Evolutionary conservation across 2,329 filamentous ascomycete species (phyloP).

Genomic region (Ciborinia camelliae): DNA sequence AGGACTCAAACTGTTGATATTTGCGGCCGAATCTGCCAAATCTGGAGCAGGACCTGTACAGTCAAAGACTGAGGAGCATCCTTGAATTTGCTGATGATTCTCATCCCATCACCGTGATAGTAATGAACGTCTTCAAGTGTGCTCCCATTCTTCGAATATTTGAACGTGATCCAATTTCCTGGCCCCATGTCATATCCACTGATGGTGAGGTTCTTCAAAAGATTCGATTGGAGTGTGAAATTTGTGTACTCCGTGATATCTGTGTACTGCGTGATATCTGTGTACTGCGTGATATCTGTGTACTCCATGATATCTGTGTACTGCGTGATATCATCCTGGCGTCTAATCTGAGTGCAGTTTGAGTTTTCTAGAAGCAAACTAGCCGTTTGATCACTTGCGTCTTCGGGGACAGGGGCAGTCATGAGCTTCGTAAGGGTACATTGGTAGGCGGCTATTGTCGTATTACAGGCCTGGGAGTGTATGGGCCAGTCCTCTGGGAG

Average conservation of each 20-base stretch:
- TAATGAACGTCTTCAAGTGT: not conserved
- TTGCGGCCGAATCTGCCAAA: not conserved
- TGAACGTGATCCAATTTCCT: not conserved
- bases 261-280: not conserved
- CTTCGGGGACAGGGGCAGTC: not conserved
- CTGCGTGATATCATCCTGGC: not conserved
- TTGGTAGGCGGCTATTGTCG: not conserved
- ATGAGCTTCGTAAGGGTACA: not conserved
- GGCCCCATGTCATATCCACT: not conserved
- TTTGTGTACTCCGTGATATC: no score
- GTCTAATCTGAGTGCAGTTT: not conserved
- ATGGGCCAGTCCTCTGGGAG: not conserved
- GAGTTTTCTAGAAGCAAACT: not conserved
- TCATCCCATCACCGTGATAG: not conserved
- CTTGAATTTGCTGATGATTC: not conserved
- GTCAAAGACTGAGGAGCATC: not conserved
- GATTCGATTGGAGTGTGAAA: not conserved
- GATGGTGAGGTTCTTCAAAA: not conserved
- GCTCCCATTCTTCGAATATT: not conserved
- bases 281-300: not conserved
- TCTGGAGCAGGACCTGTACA: not conserved
- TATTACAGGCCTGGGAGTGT: not conserved
- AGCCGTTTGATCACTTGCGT: not conserved
- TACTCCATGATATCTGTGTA: accelerated
- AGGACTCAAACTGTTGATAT: not conserved